These are phyloP conservation scores for Parmales sp. DNA, from an alignment of 108 stramenopile genomes.

Conservation along the genomic window DNA sequence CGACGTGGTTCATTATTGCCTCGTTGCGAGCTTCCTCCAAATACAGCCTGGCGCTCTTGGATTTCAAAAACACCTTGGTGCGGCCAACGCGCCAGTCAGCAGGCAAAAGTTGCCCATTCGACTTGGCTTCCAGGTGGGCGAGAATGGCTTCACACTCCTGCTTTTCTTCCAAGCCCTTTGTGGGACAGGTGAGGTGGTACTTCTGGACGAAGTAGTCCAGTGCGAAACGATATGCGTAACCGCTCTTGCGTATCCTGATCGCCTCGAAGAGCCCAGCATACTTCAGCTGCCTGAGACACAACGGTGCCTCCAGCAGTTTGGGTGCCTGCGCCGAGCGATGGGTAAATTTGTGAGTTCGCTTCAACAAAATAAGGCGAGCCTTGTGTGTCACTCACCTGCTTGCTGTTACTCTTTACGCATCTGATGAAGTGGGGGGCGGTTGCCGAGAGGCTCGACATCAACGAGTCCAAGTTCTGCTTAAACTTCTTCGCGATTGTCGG, in stretches of 20 bases:
- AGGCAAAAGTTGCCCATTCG: not conserved
- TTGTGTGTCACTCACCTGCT: not conserved
- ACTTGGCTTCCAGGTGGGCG: not conserved
- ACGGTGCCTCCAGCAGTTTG: conserved; percentile 16
- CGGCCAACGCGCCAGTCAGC: conserved; percentile 1
- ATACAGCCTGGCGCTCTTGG: not conserved
- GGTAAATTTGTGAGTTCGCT: not conserved
- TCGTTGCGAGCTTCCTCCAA: not conserved
- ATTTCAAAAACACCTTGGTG: conserved; percentile 1
- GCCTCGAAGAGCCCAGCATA: conserved; percentile 42
- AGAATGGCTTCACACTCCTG: not conserved
- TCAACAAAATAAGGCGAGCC: not conserved
- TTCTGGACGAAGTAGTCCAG: conserved; percentile 23
- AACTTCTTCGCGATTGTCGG: not conserved
- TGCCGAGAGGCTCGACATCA: conserved; percentile 10
- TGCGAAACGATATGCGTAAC: conserved; percentile 30
- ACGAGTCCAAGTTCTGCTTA: not conserved
- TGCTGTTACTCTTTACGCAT: conserved; percentile 74
- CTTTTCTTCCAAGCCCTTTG: not conserved
- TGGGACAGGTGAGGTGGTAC: conserved; percentile 12
- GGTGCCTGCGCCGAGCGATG: no score
- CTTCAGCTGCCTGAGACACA: conserved; percentile 32
- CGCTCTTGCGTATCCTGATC: conserved; percentile 29
- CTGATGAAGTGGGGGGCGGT: conserved; percentile 81
- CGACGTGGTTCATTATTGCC: not conserved